Conservation (phyloP, 148 eudicot species). For the Talinum fruticosum region DNA sequence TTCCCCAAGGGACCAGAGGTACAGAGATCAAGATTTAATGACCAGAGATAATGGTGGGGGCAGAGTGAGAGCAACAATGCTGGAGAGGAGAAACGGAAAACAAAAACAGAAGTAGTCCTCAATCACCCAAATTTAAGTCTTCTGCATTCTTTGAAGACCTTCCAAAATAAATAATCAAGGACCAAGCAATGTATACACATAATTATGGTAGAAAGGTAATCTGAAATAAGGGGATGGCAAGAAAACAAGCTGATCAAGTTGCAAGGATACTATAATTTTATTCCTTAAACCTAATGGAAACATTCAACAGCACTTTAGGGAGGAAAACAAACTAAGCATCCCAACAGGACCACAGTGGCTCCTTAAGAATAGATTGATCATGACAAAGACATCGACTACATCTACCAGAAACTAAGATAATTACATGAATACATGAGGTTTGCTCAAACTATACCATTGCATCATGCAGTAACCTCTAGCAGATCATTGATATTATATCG, state of each 20-base stretch:
- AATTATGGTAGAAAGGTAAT: constrained; percentile 8
- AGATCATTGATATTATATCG: neutral
- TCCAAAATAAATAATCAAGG: neutral
- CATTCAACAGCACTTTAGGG: neutral
- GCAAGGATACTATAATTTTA: constrained; percentile 2
- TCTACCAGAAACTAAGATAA: neutral
- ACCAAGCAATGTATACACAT: constrained; percentile 20
- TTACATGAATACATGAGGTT: constrained; percentile 3
- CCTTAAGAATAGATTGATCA: constrained; percentile 11
- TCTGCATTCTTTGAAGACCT: constrained; percentile 16
- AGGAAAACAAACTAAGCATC: constrained; percentile 2
- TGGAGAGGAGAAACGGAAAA: constrained; percentile 11
- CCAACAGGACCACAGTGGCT: neutral
- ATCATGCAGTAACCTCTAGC: neutral
- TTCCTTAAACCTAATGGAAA: constrained; percentile 10
- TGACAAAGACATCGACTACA: constrained; percentile 10
- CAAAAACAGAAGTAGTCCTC: constrained; percentile 18
- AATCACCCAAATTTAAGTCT: constrained; percentile 22
- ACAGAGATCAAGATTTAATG: constrained; percentile 1
- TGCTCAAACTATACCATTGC: neutral
- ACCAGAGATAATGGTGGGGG: constrained; percentile 16
- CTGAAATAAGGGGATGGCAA: constrained; percentile 10
- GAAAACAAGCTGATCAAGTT: constrained; percentile 4
- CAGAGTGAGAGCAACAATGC: neutral
- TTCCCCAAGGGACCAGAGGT: constrained; percentile 9